Percentiles rank a stretch among this genome's conserved stretches.
Conservation (phyloP, 495 filamentous ascomycete species). For the Aspergillus avenaceus region DNA sequence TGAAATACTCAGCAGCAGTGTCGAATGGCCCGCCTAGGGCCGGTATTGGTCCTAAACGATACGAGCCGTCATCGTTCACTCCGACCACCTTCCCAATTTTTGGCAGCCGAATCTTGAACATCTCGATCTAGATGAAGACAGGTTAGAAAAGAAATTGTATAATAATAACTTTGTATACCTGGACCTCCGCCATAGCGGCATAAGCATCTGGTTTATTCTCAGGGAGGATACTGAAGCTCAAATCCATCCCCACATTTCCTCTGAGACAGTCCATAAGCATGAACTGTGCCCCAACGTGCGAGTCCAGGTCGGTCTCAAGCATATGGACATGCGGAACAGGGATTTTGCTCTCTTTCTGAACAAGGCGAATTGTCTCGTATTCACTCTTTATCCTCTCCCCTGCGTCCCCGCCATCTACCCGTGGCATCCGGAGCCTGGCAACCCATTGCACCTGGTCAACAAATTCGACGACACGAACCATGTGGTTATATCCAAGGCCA, state of each 20-base stretch:
- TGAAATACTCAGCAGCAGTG: background rate
- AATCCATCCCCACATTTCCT: constrained; percentile 1
- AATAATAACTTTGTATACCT: background rate
- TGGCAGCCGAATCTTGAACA: constrained; percentile 1
- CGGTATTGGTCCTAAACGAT: background rate
- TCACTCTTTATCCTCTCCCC: background rate
- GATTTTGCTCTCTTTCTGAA: background rate
- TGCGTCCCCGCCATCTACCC: background rate
- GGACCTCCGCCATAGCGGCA: background rate
- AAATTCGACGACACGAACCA: constrained; percentile 1
- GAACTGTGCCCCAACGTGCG: constrained; percentile 1
- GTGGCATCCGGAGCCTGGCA: background rate
- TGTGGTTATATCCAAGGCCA: background rate
- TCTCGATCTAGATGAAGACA: background rate
- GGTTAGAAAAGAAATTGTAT: too few species aligned
- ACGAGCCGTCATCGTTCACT: background rate
- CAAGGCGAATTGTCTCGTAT: background rate
- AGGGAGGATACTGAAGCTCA: background rate
- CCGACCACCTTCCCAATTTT: background rate
- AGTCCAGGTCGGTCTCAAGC: background rate
- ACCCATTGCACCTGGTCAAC: background rate
- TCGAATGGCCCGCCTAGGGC: background rate
- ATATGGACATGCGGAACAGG: constrained; percentile 1
- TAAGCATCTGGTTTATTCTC: background rate
- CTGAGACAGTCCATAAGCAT: background rate